phyloP scores from a whole-genome alignment of 208 protist species.

The Wallacemonas sp. region DNA sequence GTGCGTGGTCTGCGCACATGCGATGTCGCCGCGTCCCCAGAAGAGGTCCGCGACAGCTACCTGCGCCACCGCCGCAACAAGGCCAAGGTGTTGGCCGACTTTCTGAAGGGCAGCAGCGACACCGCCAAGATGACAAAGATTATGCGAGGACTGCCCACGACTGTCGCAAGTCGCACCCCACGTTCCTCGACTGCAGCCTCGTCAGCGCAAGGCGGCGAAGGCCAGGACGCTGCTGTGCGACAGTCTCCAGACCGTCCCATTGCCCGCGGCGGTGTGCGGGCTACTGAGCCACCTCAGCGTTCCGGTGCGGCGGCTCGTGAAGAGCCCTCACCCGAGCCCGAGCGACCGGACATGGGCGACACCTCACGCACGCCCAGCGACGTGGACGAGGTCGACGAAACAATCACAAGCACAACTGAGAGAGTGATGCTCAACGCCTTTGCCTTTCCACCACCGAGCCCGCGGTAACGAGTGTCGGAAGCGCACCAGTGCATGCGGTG shows the following conservation, averaged over 20 bases:
- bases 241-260: no score
- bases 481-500: no score
- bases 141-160: not conserved
- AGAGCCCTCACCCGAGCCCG: not conserved
- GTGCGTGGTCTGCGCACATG: slow-evolving; percentile 10
- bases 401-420: not conserved
- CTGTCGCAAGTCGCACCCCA: not conserved
- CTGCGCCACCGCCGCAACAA: slow-evolving; percentile 20
- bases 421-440: not conserved
- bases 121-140: slow-evolving; percentile 1
- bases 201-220: not conserved
- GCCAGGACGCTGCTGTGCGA: not conserved
- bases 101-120: slow-evolving; percentile 14
- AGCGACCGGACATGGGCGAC: not conserved
- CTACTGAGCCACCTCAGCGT: no score
- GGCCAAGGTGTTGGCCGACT: slow-evolving; percentile 21
- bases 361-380: not conserved
- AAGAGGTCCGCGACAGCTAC: slow-evolving; percentile 31
- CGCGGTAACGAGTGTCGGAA: no score
- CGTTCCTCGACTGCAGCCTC: not conserved
- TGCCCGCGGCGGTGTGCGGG: no score
- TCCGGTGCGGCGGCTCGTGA: no score
- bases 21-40: slow-evolving; percentile 9
- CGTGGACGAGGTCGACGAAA: not conserved
- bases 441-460: not conserved